Evolutionary conservation across 352 stramenopile genomes (phyloP), one percentile per base, ranked within the genome.

Genomic region (Phytopythium vexans): DNA sequence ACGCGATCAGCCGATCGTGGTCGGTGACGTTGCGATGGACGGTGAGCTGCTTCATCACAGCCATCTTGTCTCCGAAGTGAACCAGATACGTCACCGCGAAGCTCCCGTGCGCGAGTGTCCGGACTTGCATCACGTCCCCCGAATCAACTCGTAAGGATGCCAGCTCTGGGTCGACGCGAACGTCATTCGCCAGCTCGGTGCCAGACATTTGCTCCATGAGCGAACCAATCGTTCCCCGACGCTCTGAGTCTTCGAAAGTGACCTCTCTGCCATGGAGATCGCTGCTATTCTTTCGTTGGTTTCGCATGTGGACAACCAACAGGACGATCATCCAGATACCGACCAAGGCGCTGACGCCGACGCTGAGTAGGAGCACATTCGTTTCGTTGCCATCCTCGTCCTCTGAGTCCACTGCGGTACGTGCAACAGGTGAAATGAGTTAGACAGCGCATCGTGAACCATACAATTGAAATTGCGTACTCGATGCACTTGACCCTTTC

Each of bases 81-180:
- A 72, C 67, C 3, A 75, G 50, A 10, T 65, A 70, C 21, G 54
- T 63, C 49, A 75, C 70, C 7, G 67, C 67, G 52, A 75, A 75
- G 8, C 38, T 60, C 34, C 66, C 63, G 27, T 75, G 62, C 16
- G 66, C 56, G 16, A 75, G 39, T 8, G 62, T 67, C 9, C 66
- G 66, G 37, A 75, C 56, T 52, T 72, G 66, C 66, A 75, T 70
- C 16, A 75, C 49, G 36, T 75, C 63, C 37, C 61, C 62, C 46
- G 63, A 49, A n/a, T 75, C 66, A 33, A 75, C 72, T 9, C 66
- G 62, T 44, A 64, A 52, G 9, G 66, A 72, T 4, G 55, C 52
- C 3, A 72, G 64, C 6, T 70, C 60, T 11, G 46, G 14, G 38
- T 75, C 67, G 33, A 63, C 62, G 11, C 67, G 67, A 11, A 75